Base-by-base conservation (phyloP, 2,329 filamentous ascomycete genomes). In the Rugonectria rugulosa region DNA sequence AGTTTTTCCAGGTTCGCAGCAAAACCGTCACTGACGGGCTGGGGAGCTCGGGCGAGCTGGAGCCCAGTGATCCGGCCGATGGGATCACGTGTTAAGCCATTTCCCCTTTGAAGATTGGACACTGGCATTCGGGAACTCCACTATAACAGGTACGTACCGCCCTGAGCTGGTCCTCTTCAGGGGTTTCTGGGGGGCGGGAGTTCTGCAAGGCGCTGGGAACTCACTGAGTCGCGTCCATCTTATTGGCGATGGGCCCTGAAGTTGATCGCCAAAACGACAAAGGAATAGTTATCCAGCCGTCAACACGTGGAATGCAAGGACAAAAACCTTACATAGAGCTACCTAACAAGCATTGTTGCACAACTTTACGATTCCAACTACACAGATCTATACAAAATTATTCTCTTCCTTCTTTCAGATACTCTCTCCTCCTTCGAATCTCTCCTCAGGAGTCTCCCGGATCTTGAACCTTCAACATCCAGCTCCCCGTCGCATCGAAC, bases 1-100 rank as follows among this genome's bases (percentile, higher is more conserved):
- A 75, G 73, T 73, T 77, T 77, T 75, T 75, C 72, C 71, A 68
- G 63, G 57, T 49, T 61, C 60, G 48, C 64, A 67, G 57, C 53
- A 46, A 60, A 57, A 55, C 59, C 57, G 61, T 51, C 56, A 52
- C 59, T 60, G 60, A 61, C 65, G 63, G n/a, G 61, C 67, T 65
- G 65, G 66, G 29, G 64, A 73, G 72, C 71, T 74, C 70, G 70
- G 73, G 57, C 69, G 59, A 65, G 62, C 65, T 67, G 55, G 64
- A 62, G 60, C 63, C 62, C 63, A 55, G 55, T 56, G 62, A 68
- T 55, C 65, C 62, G 53, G 60, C 38, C 53, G 56, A 21, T 32
- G 19, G 45, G 53, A 67, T 69, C 67, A 69, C 67, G 67, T 69
- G 67, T 10, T 11, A 21, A 7, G 27, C 52, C 29, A 31, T 37